Conservation (phyloP, 2,329 filamentous ascomycete genomes). For the Epichloe uncinata region DNA sequence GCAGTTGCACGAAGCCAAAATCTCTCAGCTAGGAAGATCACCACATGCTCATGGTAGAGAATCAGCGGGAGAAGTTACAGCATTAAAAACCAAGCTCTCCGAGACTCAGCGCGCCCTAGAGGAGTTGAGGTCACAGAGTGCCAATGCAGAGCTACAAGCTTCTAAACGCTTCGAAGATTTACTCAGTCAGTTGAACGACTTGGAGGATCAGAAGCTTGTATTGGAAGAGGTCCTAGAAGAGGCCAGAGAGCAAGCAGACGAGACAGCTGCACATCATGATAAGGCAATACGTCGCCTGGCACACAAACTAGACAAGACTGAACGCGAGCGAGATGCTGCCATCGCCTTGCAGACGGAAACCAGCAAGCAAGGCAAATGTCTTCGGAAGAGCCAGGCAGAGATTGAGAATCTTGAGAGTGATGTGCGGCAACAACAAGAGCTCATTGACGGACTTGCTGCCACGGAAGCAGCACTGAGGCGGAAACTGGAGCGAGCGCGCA, state of each 20-base stretch:
- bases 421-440: conserved; percentile 53
- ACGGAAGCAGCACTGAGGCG: conserved; percentile 47
- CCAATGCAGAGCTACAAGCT: conserved; percentile 37
- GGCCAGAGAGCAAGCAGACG: conserved; percentile 37
- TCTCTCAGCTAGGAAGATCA: conserved; percentile 33
- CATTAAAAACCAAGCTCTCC: conserved; percentile 47
- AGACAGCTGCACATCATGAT: conserved; percentile 30
- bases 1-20: conserved; percentile 50
- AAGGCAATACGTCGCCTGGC: conserved; percentile 30
- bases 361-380: conserved; percentile 41
- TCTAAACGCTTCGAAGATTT: conserved; percentile 32
- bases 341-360: conserved; percentile 25
- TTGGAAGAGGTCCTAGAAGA: conserved; percentile 46
- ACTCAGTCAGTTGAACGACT: conserved; percentile 39
- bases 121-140: conserved; percentile 35
- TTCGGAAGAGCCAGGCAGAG: conserved; percentile 51
- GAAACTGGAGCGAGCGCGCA: conserved; percentile 57
- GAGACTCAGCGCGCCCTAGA: conserved; percentile 45
- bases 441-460: conserved; percentile 41
- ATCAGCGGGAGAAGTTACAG: conserved; percentile 45
- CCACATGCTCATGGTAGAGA: conserved; percentile 33
- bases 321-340: conserved; percentile 30
- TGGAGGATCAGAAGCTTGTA: conserved; percentile 45
- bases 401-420: conserved; percentile 59
- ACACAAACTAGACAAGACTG: conserved; percentile 37